Base-by-base conservation (phyloP, 2,329 filamentous ascomycete species). In the Pezicula carpinea region DNA sequence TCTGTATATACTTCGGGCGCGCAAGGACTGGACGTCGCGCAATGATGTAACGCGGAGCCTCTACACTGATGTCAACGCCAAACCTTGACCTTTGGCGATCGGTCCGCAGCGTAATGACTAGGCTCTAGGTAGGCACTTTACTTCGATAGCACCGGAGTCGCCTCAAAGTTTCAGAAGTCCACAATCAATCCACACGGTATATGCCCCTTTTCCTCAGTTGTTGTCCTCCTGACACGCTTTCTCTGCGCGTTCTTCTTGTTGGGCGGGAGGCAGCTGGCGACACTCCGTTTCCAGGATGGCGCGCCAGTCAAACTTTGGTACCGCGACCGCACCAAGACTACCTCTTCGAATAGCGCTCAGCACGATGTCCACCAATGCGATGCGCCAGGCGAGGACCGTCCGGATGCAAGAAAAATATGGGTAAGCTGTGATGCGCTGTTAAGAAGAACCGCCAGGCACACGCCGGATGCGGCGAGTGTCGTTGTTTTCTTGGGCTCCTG, bases 401-500 rank as follows among this genome's bases (percentile, higher is more conserved):
- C 38, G 19, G 38, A 40, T 40, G 22, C 26, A 34, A 34, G 5
- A 8, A 26, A 34, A 17, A 18, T 18, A 7, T n/a, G 17, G 31
- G 18, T n/a, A 34, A 32, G 26, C 6, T 33, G n/a, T n/a, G 13
- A 21, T 21, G 26, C 18, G n/a, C 31, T 33, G 10, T 13, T 13
- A 18, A 29, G 11, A 18, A 29, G 11, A 18, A 18, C 34, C 11
- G 29, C 15, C 23, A 23, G 22, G 29, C 29, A 43, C n/a, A 22
- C 33, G 26, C 43, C 43, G 50, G 38, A 40, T 46, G 31, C 43
- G 47, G 50, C 47, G 48, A 44, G 32, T 44, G 40, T 46, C 39
- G 41, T 29, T 46, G 46, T 8, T 46, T 34, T 43, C 14, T 33
- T 42, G 49, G 44, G 51, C 47, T 48, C 47, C 41, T 41, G 39